Base-by-base conservation (phyloP, 192 early-diverging fungal species). In the Chytriomyces sp. region DNA sequence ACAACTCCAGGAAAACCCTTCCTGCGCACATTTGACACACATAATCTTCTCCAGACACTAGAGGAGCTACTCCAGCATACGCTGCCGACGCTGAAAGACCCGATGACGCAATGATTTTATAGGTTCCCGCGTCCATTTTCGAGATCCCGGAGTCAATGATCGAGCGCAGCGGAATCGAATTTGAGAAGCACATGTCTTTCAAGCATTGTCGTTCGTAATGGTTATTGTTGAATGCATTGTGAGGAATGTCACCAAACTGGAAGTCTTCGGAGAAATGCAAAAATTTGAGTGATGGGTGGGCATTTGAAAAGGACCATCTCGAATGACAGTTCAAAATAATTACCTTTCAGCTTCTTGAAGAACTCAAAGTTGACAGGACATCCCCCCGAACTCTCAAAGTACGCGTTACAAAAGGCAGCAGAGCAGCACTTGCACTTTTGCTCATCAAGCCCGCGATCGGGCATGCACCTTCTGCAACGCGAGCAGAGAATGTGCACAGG, bases 11-110 rank as follows among this genome's bases (percentile, higher is more conserved):
- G 61, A 82, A 77, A 11, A 82, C 35, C 24, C 26, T 28, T 2
- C 24, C 43, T 24, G 81, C 81, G 69, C 81, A 82, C 20, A 6
- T 24, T 20, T 6, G 13, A 64, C 78, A 82, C 5, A 49, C 69
- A 45, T 46, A 64, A 46, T 75, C 63, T 10, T 75, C 73, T 13
- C 60, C 57, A 20, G 60, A n/a, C 3, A 74, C 69, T 1, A 35
- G 35, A 35, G 35, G 35, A 18, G n/a, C 23, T 11, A 59, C 44
- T 16, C 66, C 66, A 67, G 44, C 66, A 7, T 35, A 9, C 44
- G 45, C 66, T 7, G 35, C 35, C 35, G 35, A n/a, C 16, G 66
- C 16, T 4, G 11, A 64, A 26, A 28, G 18, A 64, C 63, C 0
- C 24, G 13, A 13, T 64, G 24, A 26, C 35, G 23, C 35, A 35